Evolutionary conservation across 345 rosid genomes (phyloP), one percentile per base, ranked within the genome.

Genomic region (Lumnitzera racemosa): DNA sequence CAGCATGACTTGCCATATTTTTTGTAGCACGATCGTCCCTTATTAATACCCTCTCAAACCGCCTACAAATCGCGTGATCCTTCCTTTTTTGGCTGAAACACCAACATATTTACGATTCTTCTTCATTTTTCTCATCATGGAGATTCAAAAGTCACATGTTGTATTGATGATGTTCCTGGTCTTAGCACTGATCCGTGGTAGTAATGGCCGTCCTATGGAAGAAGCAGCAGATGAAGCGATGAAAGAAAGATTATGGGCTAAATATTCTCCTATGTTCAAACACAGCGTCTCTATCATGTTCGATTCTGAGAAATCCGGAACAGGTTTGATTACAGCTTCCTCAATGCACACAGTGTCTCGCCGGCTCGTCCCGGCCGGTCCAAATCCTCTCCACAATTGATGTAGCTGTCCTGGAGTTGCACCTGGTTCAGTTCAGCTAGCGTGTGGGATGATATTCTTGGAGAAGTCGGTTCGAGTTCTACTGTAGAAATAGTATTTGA

Each of bases 351-450:
- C 55, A 0, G 73, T 68, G 55, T 73, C 80, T 1, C 80, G 64
- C 53, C 63, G 82, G 41, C 58, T 60, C 5, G 82, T 78, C 55
- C 78, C 82, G 0, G 0, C 59, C 6, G 85, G 80, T 43, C 85
- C 85, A 47, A 78, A 75, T 67, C 82, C 74, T 13, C 82, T 75
- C 61, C 85, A 80, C 65, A 77, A 74, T 23, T 67, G 76, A 80
- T 64, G 13, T n/a, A 47, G 41, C 36, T n/a, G 56, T 11, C 24
- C 60, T 24, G 17, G 62, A 5, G 52, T 53, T 20, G 47, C 67
- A 2, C 61, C 23, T 25, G 47, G 25, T 12, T 47, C 46, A 17
- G 25, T 16, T 56, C 36, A 12, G 63, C 53, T 46, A 24, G 14
- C 4, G 27, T 5, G 20, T 36, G 62, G 17, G 15, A 29, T 29